Evolutionary conservation across 768 basidiomycete species (phyloP).

Genomic region (Rhizopogon salebrosus): DNA sequence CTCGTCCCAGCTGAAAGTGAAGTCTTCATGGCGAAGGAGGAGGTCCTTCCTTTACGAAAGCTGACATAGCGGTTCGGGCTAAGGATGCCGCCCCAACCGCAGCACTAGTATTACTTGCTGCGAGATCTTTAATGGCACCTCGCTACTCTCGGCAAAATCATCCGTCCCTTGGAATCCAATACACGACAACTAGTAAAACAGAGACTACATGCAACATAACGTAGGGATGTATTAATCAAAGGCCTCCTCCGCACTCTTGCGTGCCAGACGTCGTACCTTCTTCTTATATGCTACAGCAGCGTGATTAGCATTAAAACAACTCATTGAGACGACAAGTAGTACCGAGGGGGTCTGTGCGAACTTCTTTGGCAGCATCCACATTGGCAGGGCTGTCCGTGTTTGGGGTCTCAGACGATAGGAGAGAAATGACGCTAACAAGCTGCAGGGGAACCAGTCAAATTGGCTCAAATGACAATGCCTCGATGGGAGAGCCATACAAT

Average conservation of each 20-base stretch:
- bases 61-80: too few relatives aligned
- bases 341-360: constrained; percentile 62
- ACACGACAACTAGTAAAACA: constrained; percentile 4
- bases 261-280: constrained; percentile 88
- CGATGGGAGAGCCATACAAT: constrained; percentile 53
- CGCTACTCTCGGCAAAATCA: too few relatives aligned
- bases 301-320: constrained; percentile 8
- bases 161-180: neutral
- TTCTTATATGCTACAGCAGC: constrained; percentile 74
- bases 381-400: constrained; percentile 94
- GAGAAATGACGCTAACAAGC: constrained; percentile 95
- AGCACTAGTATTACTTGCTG: too few relatives aligned
- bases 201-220: constrained; percentile 5
- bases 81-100: too few relatives aligned
- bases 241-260: constrained; percentile 85
- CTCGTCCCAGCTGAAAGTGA: too few relatives aligned
- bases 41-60: too few relatives aligned
- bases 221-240: constrained; percentile 45
- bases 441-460: constrained; percentile 24
- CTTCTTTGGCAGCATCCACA: constrained; percentile 91
- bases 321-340: neutral
- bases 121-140: too few relatives aligned
- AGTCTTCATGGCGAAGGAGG: too few relatives aligned
- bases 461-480: neutral
- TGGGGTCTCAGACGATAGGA: constrained; percentile 87